These are phyloP conservation scores for Kluyveromyces nonfermentans DNA, from an alignment of 805 yeast species.

Conservation along the genomic window DNA sequence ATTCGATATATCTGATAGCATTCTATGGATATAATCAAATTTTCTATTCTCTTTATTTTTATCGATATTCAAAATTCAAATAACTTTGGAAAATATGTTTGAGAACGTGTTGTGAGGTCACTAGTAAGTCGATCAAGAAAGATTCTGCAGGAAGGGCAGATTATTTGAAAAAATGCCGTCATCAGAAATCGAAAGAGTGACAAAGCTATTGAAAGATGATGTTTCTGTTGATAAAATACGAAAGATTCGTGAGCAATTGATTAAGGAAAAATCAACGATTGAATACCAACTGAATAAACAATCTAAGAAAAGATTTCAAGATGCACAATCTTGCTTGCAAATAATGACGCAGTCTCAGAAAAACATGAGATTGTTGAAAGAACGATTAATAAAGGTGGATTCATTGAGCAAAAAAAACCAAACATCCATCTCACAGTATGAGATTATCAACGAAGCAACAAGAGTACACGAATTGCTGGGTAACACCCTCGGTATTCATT, in stretches of 20 bases:
- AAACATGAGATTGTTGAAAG: slow-evolving; percentile 42
- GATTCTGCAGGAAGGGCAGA: no score
- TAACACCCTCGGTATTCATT: slow-evolving; percentile 55
- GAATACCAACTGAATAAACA: slow-evolving; percentile 68
- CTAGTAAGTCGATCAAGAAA: no score
- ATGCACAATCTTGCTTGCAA: slow-evolving; percentile 39
- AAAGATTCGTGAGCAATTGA: slow-evolving; percentile 43
- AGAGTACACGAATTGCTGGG: slow-evolving; percentile 61
- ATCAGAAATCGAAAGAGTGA: slow-evolving; percentile 22
- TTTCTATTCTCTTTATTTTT: no score
- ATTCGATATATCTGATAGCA: no score
- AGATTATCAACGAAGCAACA: slow-evolving; percentile 57
- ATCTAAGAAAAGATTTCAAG: slow-evolving; percentile 53
- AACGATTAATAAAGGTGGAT: slow-evolving; percentile 36
- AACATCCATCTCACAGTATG: slow-evolving; percentile 55
- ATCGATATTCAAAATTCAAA: no score
- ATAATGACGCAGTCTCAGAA: slow-evolving; percentile 32
- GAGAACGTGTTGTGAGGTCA: no score
- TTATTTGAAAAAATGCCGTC: slow-evolving; percentile 10
- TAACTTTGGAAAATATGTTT: no score
- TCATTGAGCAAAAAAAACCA: slow-evolving; percentile 46
- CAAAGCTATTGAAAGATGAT: slow-evolving; percentile 31
- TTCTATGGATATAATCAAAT: no score
- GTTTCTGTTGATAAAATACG: slow-evolving; percentile 47
- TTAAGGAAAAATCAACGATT: slow-evolving; percentile 62